phyloP scores from a whole-genome alignment of 1,284 basidiomycete genomes.

The Ustilago crameri region DNA sequence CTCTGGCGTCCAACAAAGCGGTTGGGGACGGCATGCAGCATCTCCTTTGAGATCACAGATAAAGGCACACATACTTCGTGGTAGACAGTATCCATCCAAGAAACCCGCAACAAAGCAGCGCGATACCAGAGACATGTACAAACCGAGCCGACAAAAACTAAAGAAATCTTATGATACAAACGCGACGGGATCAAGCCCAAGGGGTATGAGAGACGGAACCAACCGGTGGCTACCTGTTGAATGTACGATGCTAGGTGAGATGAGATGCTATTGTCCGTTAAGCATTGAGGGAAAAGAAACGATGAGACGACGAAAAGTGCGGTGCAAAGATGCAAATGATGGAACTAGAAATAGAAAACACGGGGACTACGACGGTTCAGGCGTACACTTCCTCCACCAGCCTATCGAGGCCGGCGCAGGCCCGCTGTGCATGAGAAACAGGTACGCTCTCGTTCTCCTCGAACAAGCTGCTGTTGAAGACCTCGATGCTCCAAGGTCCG shows the following conservation, averaged over 20 bases:
- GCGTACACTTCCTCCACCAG: constrained; percentile 42
- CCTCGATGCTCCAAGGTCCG: constrained; percentile 68
- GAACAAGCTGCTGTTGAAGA: constrained; percentile 67
- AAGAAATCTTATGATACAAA: constrained; percentile 2
- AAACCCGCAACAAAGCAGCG: too few species aligned
- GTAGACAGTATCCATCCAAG: too few species aligned
- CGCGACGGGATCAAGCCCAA: background rate
- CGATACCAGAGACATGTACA: too few species aligned
- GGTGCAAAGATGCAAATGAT: too few species aligned
- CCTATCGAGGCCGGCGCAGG: constrained; percentile 35
- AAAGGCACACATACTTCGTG: too few species aligned
- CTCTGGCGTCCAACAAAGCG: constrained; percentile 25
- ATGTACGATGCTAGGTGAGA: background rate
- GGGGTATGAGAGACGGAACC: constrained; percentile 2
- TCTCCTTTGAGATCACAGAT: constrained; percentile 3
- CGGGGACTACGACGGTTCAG: too few species aligned
- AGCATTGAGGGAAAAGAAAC: background rate
- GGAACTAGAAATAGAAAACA: too few species aligned
- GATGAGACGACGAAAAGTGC: too few species aligned
- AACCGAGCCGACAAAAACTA: background rate
- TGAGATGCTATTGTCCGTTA: background rate
- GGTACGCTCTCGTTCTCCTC: constrained; percentile 50
- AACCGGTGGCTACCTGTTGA: constrained; percentile 1
- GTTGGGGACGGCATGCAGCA: constrained; percentile 37
- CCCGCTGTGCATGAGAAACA: constrained; percentile 60